Conservation (phyloP, 2,329 filamentous ascomycete genomes). For the Penicillium paneum region DNA sequence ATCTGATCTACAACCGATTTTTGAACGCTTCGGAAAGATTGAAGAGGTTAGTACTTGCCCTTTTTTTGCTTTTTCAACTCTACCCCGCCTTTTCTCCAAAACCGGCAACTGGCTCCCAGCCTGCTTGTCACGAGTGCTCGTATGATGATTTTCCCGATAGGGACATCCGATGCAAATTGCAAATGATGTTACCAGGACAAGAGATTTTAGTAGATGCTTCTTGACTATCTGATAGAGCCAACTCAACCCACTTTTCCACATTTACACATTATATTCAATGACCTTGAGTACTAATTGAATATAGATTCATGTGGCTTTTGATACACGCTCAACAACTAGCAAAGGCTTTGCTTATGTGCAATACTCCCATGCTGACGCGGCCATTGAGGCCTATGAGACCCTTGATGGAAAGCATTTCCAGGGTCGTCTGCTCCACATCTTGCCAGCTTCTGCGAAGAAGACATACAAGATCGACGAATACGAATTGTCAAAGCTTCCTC, state of each 20-base stretch:
- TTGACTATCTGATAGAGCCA: slow-evolving; percentile 70
- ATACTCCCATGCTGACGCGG: slow-evolving; percentile 68
- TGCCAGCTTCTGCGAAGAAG: slow-evolving; percentile 79
- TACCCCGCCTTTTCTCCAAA: not conserved
- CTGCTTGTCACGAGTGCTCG: slow-evolving; percentile 36
- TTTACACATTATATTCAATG: slow-evolving; percentile 22
- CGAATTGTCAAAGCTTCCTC: slow-evolving; percentile 80
- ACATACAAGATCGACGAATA: slow-evolving; percentile 82
- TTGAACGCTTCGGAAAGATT: slow-evolving; percentile 67
- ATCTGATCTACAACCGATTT: slow-evolving; percentile 70
- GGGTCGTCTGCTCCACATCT: slow-evolving; percentile 84
- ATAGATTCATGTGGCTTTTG: slow-evolving; percentile 82
- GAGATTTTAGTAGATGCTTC: slow-evolving; percentile 99
- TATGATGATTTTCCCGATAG: slow-evolving; percentile 99
- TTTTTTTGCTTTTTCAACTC: slow-evolving; percentile 11
- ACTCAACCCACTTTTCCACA: slow-evolving; percentile 23
- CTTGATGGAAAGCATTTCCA: slow-evolving; percentile 86
- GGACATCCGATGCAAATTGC: slow-evolving; percentile 95
- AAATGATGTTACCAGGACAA: slow-evolving; percentile 87
- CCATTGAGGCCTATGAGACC: slow-evolving; percentile 72
- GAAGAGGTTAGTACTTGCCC: slow-evolving; percentile 71
- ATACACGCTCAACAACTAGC: slow-evolving; percentile 64
- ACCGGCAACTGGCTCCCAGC: slow-evolving; percentile 14
- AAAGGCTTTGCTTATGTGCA: slow-evolving; percentile 91
- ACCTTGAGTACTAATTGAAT: slow-evolving; percentile 42